Conservation (phyloP, 2,329 filamentous ascomycete species). For the Fusarium multiceps region DNA sequence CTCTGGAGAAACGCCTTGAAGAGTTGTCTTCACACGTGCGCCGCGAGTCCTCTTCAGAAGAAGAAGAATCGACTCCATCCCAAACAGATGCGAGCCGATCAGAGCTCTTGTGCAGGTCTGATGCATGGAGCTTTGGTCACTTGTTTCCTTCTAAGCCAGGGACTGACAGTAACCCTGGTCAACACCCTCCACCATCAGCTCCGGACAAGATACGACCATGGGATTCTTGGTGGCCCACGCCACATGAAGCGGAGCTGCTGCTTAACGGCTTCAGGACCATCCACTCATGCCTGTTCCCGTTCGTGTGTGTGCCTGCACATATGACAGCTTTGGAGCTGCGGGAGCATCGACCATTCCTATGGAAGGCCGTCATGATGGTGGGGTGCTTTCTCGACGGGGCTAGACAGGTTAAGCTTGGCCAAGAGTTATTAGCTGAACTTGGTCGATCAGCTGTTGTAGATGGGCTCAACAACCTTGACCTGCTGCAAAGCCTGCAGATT, state of each 20-base stretch:
- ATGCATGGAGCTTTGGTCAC: conserved; percentile 48
- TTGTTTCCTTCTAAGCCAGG: conserved; percentile 49
- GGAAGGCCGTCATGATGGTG: conserved; percentile 62
- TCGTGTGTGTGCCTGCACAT: conserved; percentile 55
- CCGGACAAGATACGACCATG: conserved; percentile 33
- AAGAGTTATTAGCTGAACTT: conserved; percentile 58
- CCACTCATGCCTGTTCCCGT: conserved; percentile 57
- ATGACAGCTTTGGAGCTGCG: conserved; percentile 53
- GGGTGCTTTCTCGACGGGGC: conserved; percentile 56
- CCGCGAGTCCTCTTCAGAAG: conserved; percentile 32
- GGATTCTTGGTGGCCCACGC: conserved; percentile 56
- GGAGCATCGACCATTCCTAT: conserved; percentile 57
- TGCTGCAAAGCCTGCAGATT: conserved; percentile 60
- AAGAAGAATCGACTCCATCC: conserved; percentile 17
- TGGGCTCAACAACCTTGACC: conserved; percentile 58
- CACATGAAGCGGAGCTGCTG: conserved; percentile 55
- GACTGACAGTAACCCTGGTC: neutral
- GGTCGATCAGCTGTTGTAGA: conserved; percentile 54
- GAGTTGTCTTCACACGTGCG: conserved; percentile 61
- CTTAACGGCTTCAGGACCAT: conserved; percentile 52
- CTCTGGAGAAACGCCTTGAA: conserved; percentile 62
- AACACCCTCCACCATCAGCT: conserved; percentile 24
- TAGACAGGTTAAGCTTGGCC: conserved; percentile 58
- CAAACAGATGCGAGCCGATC: conserved; percentile 10
- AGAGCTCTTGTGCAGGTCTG: conserved; percentile 18